Base-by-base conservation (phyloP, 2,329 filamentous ascomycete species). In the Cephalotrichum gorgonifer region DNA sequence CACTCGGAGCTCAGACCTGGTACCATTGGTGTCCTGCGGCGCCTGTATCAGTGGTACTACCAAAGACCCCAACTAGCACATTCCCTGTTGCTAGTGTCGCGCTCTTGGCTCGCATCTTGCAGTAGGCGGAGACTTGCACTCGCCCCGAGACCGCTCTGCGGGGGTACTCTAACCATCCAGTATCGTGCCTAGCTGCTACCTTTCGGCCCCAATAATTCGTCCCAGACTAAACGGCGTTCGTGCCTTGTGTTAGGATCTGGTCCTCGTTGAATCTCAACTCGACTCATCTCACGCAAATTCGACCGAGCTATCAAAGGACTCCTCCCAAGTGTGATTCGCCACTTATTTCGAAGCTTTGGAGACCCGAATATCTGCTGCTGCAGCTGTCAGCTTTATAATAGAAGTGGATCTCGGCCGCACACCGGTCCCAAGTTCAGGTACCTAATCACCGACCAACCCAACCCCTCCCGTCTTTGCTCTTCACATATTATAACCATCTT, bases 381-480 rank as follows among this genome's bases (percentile, higher is more conserved):
- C 25, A 39, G 17, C 33, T 17, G 26, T 47, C 45, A 33, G 45
- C 31, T 38, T 39, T 27, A n/a, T 17, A 26, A 9, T n/a, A n/a
- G 17, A 7, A 20, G 45, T 41, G 45, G 31, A 47, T 47, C 45
- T 39, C 33, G 17, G 8, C 11, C 17, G 25, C 25, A 14, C 17
- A 17, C 35, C 26, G 31, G 45, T 47, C 17, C 45, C 45, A 47
- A 47, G 45, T 23, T 26, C 30, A 47, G 45, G 45, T 47, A 47
- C 45, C 12, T 42, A 25, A 14, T 33, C n/a, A n/a, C n/a, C n/a
- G n/a, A n/a, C 27, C 44, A 8, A 27, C 30, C 33, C 23, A 47
- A 47, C 28, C 45, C 31, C 45, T 15, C 33, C 35, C 25, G 33
- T 8, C 22, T 41, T 27, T 17, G 22, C 35, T 47, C 33, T 28